These are phyloP conservation scores for Alternaria sp. DNA, from an alignment of 2,329 filamentous ascomycete species.

Conservation along the genomic window DNA sequence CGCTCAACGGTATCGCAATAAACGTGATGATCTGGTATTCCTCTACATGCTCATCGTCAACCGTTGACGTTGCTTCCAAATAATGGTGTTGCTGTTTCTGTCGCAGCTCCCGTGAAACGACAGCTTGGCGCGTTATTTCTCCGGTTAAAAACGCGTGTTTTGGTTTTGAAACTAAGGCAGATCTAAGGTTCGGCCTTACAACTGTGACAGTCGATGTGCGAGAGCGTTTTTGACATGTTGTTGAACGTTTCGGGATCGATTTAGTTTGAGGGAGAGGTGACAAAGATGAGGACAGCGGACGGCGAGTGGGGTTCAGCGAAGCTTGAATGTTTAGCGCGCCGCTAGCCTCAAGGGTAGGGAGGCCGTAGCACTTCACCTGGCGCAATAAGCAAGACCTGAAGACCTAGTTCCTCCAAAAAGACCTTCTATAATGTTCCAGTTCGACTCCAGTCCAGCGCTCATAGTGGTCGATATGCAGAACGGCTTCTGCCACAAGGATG, in stretches of 20 bases:
- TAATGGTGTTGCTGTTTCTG: conserved; percentile 17
- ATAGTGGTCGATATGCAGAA: too few relatives aligned
- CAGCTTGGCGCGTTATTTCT: conserved; percentile 2
- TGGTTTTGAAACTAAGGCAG: conserved; percentile 35
- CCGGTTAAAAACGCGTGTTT: conserved; percentile 22
- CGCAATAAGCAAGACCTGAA: too few relatives aligned
- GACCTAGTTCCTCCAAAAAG: too few relatives aligned
- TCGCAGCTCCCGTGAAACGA: conserved; percentile 20
- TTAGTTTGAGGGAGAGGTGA: not conserved
- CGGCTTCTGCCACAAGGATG: too few relatives aligned
- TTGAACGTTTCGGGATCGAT: conserved; percentile 10
- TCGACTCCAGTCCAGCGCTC: too few relatives aligned
- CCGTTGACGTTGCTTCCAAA: not conserved
- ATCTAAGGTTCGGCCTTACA: conserved; percentile 1
- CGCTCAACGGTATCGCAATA: not conserved
- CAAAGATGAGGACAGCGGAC: not conserved
- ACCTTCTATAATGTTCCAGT: too few relatives aligned
- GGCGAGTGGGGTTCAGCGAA: conserved; percentile 15
- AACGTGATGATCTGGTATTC: not conserved
- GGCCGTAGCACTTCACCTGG: too few relatives aligned
- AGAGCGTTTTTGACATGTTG: conserved; percentile 10
- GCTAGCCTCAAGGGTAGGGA: conserved; percentile 8
- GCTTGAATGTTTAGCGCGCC: conserved; percentile 14
- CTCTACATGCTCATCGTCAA: not conserved
- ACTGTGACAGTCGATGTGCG: conserved; percentile 20